Base-by-base conservation (phyloP, 1,284 basidiomycete species). In the Lentinula novae-zelandiae region DNA sequence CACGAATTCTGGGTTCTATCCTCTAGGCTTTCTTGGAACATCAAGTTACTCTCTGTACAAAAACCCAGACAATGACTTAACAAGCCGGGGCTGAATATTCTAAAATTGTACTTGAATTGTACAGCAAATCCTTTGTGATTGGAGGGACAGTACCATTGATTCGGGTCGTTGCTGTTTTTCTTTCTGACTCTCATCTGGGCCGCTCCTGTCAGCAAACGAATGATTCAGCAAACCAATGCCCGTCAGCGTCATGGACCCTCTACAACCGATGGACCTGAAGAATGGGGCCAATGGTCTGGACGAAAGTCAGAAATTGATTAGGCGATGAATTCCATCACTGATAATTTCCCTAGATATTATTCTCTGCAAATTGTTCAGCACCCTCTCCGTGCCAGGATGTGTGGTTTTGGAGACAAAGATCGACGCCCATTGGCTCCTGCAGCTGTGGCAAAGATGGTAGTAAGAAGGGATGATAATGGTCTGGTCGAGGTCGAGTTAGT, bases 371-470 rank as follows among this genome's bases (percentile, higher is more conserved):
- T 95, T 65, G 83, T 92, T 4, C 93, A 96, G 71, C 85, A 96
- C 67, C 94, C 94, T 39, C 75, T 93, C 53, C 83, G 94, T 50
- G 94, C 94, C 40, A 85, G 94, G 67, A 95, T 95, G 85, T 96
- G 94, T 73, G 94, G 94, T 3, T 95, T 96, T 74, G 94, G 94
- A 57, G 93, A 96, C 78, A 96, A 95, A 81, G 94, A 96, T 81
- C 89, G 93, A 63, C 82, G 94, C 62, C 93, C 94, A 0, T 78
- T 96, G 61, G 93, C 93, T 0, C 94, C 94, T 53, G 93, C 94
- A 0, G 91, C 93, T 17, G 92, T 96, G 34, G 88, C 86, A 10
- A 91, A 89, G 73, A 87, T 93, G 85, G 77, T 87, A 55, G 87
- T 92, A 17, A 77, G 78, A 70, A 78, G 81, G 64, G 83, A 89